Conservation (phyloP, 2,329 filamentous ascomycete genomes). For the Aspergillus luchuensis region DNA sequence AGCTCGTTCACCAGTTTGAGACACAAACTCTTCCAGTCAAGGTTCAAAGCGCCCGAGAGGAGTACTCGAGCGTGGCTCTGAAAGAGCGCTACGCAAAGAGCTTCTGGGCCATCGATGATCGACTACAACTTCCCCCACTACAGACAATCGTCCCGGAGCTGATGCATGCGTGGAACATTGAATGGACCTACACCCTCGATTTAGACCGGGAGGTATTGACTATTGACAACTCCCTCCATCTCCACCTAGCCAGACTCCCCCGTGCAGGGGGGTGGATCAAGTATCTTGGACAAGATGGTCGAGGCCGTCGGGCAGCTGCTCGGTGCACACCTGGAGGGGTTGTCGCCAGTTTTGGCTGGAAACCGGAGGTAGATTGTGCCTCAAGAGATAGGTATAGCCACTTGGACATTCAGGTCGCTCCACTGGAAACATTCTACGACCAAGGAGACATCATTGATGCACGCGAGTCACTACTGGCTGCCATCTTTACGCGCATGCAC, state of each 20-base stretch:
- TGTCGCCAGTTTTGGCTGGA: conserved; percentile 11
- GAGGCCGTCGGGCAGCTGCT: conserved; percentile 1
- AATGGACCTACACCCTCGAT: conserved; percentile 24
- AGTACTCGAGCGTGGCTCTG: conserved; percentile 1
- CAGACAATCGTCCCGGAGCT: conserved; percentile 1
- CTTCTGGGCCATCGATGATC: conserved; percentile 19
- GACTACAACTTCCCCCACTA: conserved; percentile 13
- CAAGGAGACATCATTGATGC: neutral
- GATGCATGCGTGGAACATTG: neutral
- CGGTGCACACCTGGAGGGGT: conserved; percentile 13
- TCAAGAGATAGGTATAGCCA: neutral
- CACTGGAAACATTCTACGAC: neutral
- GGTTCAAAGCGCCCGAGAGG: conserved; percentile 1
- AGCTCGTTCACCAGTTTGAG: conserved; percentile 15
- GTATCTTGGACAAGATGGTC: conserved; percentile 13
- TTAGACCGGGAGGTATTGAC: conserved; percentile 21
- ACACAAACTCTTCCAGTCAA: conserved; percentile 15
- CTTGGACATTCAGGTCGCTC: conserved; percentile 5
- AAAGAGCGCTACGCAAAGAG: conserved; percentile 13
- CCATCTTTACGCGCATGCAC: neutral
- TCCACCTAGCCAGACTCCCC: conserved; percentile 15
- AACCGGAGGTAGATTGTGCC: conserved; percentile 6
- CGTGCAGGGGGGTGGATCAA: conserved; percentile 12
- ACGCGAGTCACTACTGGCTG: conserved; percentile 13
- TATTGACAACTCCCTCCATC: conserved; percentile 15